Evolutionary conservation across 306 rosid genomes (phyloP).

Genomic region (Quercus mongolica): DNA sequence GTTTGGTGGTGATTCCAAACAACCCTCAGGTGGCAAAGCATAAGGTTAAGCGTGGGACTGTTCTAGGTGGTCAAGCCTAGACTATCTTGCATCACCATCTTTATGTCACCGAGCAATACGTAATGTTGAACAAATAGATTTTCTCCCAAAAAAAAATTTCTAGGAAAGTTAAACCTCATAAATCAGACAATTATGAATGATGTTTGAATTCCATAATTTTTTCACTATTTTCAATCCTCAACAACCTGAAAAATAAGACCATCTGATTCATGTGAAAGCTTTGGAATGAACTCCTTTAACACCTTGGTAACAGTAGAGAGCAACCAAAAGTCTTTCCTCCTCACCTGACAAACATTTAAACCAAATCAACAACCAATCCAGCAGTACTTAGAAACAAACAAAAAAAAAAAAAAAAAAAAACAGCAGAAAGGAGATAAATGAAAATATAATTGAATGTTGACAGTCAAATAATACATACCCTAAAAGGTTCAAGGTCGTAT

Average conservation of each 20-base stretch:
- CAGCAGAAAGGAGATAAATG: not conserved
- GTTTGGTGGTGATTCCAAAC: no score
- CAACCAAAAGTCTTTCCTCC: constrained; percentile 97
- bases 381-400: not conserved
- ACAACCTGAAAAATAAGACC: constrained; percentile 95
- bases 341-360: constrained; percentile 59
- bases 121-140: not conserved
- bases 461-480: constrained; percentile 51
- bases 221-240: constrained; percentile 6
- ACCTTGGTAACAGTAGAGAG: constrained; percentile 87
- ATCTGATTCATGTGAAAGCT: constrained; percentile 92
- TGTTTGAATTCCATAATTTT: not conserved
- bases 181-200: not conserved
- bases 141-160: not conserved
- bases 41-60: no score
- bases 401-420: not conserved
- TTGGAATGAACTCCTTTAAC: constrained; percentile 82
- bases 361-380: constrained; percentile 24
- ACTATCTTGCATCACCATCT: no score
- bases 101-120: no score
- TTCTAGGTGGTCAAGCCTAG: no score
- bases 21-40: no score
- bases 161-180: not conserved
- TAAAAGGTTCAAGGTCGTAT: constrained; percentile 92
- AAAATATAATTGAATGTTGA: not conserved